A percentile compares a stretch with the other conserved stretches of the same genome.
These are phyloP conservation scores for Casuarina equisetifolia DNA, from an alignment of 306 rosid species.

Conservation along the genomic window DNA sequence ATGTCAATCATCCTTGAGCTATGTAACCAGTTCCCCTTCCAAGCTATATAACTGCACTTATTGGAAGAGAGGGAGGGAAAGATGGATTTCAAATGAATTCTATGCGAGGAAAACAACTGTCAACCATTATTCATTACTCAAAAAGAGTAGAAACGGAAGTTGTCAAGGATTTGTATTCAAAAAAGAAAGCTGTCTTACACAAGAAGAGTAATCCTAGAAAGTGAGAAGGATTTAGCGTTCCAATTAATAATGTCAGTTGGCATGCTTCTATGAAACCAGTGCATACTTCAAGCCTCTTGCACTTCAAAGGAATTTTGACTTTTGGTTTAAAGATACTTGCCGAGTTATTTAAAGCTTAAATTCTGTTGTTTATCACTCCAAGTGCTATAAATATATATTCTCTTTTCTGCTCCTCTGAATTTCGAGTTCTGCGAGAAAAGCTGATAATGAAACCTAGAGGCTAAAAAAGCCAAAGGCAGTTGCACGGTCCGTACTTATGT, in stretches of 20 bases:
- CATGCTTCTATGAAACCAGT: background rate
- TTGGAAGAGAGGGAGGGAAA: background rate
- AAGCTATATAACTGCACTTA: background rate
- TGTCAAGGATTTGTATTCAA: background rate
- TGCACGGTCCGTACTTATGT: background rate
- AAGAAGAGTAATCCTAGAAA: background rate
- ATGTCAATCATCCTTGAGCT: background rate
- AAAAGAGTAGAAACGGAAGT: background rate
- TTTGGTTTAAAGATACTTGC: background rate
- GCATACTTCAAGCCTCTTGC: background rate
- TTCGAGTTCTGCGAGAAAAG: conserved; percentile 1
- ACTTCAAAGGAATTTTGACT: background rate
- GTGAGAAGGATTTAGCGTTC: background rate
- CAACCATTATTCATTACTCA: background rate
- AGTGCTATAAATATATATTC: background rate
- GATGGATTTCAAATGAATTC: background rate
- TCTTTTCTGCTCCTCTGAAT: conserved; percentile 8
- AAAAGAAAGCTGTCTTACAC: background rate
- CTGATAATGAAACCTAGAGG: background rate
- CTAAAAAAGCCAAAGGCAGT: background rate
- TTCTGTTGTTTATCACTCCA: conserved; percentile 9
- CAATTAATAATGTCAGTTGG: background rate
- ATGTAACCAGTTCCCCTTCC: background rate
- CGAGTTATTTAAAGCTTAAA: conserved; percentile 4
- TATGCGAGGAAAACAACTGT: background rate